A percentile compares a stretch with the other conserved stretches of the same genome.
Evolutionary conservation across 345 rosid genomes (phyloP).

Genomic region (Hibiscus trionum): DNA sequence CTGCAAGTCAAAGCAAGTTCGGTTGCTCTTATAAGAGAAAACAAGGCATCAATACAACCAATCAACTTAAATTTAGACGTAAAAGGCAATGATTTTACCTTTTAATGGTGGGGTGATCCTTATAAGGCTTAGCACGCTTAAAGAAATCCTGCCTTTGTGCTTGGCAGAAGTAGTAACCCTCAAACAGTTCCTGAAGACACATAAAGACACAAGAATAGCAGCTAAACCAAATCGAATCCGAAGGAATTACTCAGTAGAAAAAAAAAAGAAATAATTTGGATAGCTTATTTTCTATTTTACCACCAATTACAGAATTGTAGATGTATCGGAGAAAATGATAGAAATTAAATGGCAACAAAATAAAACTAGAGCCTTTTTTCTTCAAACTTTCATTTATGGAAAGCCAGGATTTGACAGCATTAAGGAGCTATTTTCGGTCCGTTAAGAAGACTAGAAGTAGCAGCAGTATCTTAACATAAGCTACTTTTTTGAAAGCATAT

Average conservation of each 20-base stretch:
- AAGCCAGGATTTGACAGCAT: not conserved
- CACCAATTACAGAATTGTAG: not conserved
- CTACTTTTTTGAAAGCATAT: not conserved
- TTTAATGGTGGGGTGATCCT: slow-evolving; percentile 67
- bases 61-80: not conserved
- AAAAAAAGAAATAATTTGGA: not conserved
- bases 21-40: not conserved
- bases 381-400: not conserved
- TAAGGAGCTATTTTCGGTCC: not conserved
- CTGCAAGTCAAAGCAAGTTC: not conserved
- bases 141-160: slow-evolving; percentile 87
- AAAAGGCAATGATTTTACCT: slow-evolving; percentile 31
- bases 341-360: not conserved
- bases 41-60: slow-evolving; percentile 1
- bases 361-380: not conserved
- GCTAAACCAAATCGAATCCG: not conserved
- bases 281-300: not conserved
- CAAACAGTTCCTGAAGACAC: slow-evolving; percentile 70
- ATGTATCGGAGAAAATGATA: not conserved
- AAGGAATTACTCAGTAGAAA: not conserved
- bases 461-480: not conserved
- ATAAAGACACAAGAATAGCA: not conserved
- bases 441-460: not conserved
- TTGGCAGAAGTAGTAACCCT: slow-evolving; percentile 94
- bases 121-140: slow-evolving; percentile 72